phyloP scores from a whole-genome alignment of 1,284 basidiomycete genomes.

The Ganoderma lucidum region DNA sequence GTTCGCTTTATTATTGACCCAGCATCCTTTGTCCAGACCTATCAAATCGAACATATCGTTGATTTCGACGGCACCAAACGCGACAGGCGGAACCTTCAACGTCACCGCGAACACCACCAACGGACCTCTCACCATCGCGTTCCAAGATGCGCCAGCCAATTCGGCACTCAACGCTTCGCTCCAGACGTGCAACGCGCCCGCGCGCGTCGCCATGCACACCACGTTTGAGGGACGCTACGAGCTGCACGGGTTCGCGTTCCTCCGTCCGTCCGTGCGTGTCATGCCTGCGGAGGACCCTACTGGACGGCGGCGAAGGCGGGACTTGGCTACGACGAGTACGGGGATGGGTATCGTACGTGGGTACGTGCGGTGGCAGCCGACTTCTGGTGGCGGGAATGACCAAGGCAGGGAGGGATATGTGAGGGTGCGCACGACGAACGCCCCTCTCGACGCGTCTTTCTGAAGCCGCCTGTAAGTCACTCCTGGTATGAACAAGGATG shows the following conservation, averaged over 20 bases:
- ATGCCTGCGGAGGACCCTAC: background rate
- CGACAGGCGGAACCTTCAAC: slow-evolving; percentile 41
- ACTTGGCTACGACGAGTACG: background rate
- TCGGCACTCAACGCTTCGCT: slow-evolving; percentile 44
- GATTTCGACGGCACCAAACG: slow-evolving; percentile 34
- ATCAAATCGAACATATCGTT: slow-evolving; percentile 42
- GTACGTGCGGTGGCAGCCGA: slow-evolving; percentile 5
- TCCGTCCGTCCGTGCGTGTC: slow-evolving; percentile 14
- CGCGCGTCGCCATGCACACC: slow-evolving; percentile 44
- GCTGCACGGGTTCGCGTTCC: slow-evolving; percentile 37
- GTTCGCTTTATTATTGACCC: slow-evolving; percentile 30
- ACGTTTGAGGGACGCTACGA: slow-evolving; percentile 54
- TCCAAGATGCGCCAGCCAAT: slow-evolving; percentile 47
- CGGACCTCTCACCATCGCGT: slow-evolving; percentile 39
- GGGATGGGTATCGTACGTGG: slow-evolving; percentile 6
- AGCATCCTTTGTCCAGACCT: slow-evolving; percentile 39
- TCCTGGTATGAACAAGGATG: background rate
- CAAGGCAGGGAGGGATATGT: background rate
- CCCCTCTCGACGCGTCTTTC: slow-evolving; percentile 5
- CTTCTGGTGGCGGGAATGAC: background rate
- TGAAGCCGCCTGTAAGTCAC: background rate
- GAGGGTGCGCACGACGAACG: slow-evolving; percentile 7
- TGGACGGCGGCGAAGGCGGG: background rate
- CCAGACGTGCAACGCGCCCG: slow-evolving; percentile 42
- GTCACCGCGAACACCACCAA: slow-evolving; percentile 38